Base-by-base conservation (phyloP, 192 early-diverging fungal genomes). In the Kappamyces sp. region DNA sequence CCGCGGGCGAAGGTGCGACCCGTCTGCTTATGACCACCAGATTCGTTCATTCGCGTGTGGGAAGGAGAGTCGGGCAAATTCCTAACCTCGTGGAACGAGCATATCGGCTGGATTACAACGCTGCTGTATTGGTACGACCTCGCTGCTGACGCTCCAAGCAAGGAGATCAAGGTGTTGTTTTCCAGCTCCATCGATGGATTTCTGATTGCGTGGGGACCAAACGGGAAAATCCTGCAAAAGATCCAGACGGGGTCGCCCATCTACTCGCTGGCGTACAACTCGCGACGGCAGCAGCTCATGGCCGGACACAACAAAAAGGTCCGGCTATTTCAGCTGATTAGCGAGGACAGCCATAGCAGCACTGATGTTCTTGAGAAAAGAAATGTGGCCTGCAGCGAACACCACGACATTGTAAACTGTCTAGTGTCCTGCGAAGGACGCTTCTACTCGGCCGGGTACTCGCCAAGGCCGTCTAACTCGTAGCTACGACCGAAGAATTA, bases 401-500 rank as follows among this genome's bases (percentile, higher is more conserved):
- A 83, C 48, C 59, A 47, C 5, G 81, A 83, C 55, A 59, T 83
- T 33, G 81, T 83, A 3, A 76, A 67, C 50, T 83, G 81, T 50
- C 63, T 83, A 6, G 73, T 83, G 4, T 66, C 74, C 6, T 73
- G 66, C 34, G 81, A 83, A 52, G 81, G 78, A 1, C 62, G 81
- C 5, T 83, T 79, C 58, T 83, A 77, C 47, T 79, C 76, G 44
- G 81, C 72, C n/a, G 81, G 81, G 70, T 82, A 66, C 47, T 61
- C 31, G 8, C 34, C 23, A 23, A 5, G 32, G 12, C 40, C 41
- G 38, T 37, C 8, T 3, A 3, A 50, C 10, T 2, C 8, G 32
- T 15, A 79, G 74, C 1, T 79, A 81, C 55, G 81, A 83, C 55
- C 64, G 74, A 9, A 82, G 79, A 47, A 77, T 83, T 32, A 62